Base-by-base conservation (phyloP, 2,329 filamentous ascomycete species). In the Cercospora sp. region DNA sequence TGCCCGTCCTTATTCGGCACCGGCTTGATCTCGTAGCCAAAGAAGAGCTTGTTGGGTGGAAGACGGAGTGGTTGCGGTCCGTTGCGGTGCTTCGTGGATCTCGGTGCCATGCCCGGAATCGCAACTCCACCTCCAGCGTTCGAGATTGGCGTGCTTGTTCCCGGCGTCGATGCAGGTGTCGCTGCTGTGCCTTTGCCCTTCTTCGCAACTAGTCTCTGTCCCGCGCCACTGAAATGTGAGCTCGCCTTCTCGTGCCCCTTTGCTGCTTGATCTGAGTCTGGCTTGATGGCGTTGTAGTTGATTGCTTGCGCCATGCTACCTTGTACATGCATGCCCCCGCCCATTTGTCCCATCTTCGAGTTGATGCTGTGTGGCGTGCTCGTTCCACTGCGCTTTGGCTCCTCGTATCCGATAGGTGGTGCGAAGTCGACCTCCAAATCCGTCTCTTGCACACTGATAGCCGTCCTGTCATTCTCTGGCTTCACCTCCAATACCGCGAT, bases 241-340 rank as follows among this genome's bases (percentile, higher is more conserved):
- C 90, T 87, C 2, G 86, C 84, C 4, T 88, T 87, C 73, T 85
- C 86, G 10, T 87, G 87, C 43, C 88, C 88, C 8, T 85, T 84
- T 5, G 87, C 87, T 13, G 88, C 89, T 13, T 89, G 85, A 2
- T 85, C 87, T 6, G 92, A 87, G 3, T 89, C 89, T 0, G 95
- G 94, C 0, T 93, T 92, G 73, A 99, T 97, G 34, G 93, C 88
- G 63, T 89, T 87, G 81, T 98, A 99, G 83, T 97, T 97, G 84
- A 99, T 98, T n/a, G 93, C 88, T 76, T 97, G 93, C 0, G 95
- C 94, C 95, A 99, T 99, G 69, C 90, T 94, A 10, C 95, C 95
- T 75, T 97, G 92, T 70, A 85, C 88, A 79, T 96, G 93, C 26
- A 97, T 80, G 16, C 91, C 82, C 4, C 94, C 92, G 30, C 93